These are phyloP conservation scores for Ophiocordyceps australis DNA, from an alignment of 2,329 filamentous ascomycete species.

Conservation along the genomic window DNA sequence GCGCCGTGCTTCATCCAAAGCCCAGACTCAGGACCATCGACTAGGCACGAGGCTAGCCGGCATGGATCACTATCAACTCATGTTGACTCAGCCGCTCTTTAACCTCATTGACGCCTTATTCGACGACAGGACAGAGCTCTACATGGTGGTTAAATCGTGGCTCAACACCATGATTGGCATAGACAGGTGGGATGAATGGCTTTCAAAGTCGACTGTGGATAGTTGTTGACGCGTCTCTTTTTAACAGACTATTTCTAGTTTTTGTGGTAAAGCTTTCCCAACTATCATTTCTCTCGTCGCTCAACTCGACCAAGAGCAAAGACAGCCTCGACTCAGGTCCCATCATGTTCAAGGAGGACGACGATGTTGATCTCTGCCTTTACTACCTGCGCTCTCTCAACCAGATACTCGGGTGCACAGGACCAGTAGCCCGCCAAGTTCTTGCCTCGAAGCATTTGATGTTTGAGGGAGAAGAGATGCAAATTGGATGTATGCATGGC, in stretches of 20 bases:
- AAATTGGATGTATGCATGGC: constrained; percentile 17
- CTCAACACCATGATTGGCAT: constrained; percentile 48
- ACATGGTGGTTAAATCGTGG: constrained; percentile 66
- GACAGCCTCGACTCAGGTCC: constrained; percentile 5
- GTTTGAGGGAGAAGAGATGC: constrained; percentile 9
- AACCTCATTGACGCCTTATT: constrained; percentile 62
- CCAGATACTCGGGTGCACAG: constrained; percentile 51
- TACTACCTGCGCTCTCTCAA: constrained; percentile 64
- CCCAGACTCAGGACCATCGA: constrained; percentile 16
- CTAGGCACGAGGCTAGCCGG: constrained; percentile 27
- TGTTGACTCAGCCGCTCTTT: constrained; percentile 68
- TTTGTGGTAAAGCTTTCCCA: constrained; percentile 39
- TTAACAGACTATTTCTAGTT: constrained; percentile 37
- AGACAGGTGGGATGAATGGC: constrained; percentile 44
- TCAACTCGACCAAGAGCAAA: constrained; percentile 2
- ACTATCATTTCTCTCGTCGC: constrained; percentile 27
- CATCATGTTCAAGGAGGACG: constrained; percentile 25
- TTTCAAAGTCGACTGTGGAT: too few species aligned
- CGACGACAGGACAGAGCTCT: constrained; percentile 55
- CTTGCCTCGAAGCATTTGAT: constrained; percentile 39
- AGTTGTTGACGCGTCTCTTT: too few species aligned
- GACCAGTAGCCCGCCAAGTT: constrained; percentile 49
- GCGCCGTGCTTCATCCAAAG: constrained; percentile 29
- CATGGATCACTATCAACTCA: constrained; percentile 46
- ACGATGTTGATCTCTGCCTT: constrained; percentile 58